Evolutionary conservation across 2,329 filamentous ascomycete species (phyloP).

Genomic region (Diaporthe velutina): DNA sequence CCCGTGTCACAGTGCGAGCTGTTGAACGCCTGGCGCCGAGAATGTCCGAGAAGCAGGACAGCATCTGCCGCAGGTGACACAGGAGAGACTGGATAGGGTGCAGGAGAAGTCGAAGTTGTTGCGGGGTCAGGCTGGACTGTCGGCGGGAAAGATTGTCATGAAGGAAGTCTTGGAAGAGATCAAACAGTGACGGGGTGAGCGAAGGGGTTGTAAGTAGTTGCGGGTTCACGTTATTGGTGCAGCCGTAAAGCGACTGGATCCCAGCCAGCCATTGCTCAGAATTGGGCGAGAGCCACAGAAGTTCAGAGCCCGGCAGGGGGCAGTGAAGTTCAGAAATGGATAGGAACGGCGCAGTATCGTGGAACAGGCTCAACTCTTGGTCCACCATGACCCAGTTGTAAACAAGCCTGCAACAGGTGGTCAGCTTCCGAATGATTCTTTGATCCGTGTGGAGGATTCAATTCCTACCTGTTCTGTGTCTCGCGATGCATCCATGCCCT

Average conservation of each 20-base stretch:
- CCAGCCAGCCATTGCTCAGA: slow-evolving; percentile 70
- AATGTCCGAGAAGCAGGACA: slow-evolving; percentile 74
- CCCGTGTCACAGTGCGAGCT: slow-evolving; percentile 65
- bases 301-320: slow-evolving; percentile 72
- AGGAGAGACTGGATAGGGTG: slow-evolving; percentile 77
- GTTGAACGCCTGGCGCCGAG: slow-evolving; percentile 56
- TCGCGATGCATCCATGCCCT: slow-evolving; percentile 75
- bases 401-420: slow-evolving; percentile 64
- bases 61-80: slow-evolving; percentile 73
- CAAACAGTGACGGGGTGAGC: slow-evolving; percentile 69
- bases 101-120: slow-evolving; percentile 75
- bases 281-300: slow-evolving; percentile 72
- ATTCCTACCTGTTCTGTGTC: slow-evolving; percentile 69
- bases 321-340: slow-evolving; percentile 75
- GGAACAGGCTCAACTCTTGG: slow-evolving; percentile 77
- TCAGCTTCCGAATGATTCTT: background rate
- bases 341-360: slow-evolving; percentile 73
- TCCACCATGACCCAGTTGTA: slow-evolving; percentile 83
- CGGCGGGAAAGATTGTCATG: slow-evolving; percentile 70
- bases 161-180: slow-evolving; percentile 77
- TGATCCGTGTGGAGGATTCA: background rate
- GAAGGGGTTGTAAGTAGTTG: slow-evolving; percentile 64
- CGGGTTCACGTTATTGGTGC: slow-evolving; percentile 61
- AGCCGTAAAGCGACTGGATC: slow-evolving; percentile 71
- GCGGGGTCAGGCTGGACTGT: slow-evolving; percentile 58